These are phyloP conservation scores for Saxophila tyrrhenica DNA, from an alignment of 495 filamentous ascomycete species.

Conservation along the genomic window DNA sequence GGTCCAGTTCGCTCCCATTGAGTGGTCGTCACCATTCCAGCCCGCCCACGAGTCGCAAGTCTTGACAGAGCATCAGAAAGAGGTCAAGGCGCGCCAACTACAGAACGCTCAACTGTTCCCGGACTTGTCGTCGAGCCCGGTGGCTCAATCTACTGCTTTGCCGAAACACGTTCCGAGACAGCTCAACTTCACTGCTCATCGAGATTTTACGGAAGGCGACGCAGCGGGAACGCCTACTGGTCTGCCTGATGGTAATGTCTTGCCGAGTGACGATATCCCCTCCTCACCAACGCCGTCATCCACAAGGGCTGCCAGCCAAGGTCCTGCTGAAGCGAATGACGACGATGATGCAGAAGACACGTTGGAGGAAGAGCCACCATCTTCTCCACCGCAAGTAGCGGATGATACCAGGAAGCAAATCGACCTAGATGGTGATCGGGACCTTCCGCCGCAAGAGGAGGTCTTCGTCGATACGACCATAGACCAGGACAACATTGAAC, in stretches of 20 bases:
- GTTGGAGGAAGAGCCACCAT: constrained; percentile 2
- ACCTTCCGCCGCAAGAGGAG: neutral
- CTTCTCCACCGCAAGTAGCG: constrained; percentile 5
- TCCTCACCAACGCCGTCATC: constrained; percentile 68
- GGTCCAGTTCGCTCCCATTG: constrained; percentile 58
- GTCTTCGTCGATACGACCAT: neutral
- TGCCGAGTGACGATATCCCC: constrained; percentile 52
- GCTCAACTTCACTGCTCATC: constrained; percentile 32
- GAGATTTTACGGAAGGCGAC: constrained; percentile 10
- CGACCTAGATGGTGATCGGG: neutral
- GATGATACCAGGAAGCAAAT: neutral
- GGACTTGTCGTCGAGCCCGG: constrained; percentile 52
- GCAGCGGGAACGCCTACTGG: neutral
- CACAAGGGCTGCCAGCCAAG: constrained; percentile 2
- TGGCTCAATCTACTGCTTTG: constrained; percentile 7
- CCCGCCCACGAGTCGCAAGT: constrained; percentile 46
- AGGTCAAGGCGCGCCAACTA: constrained; percentile 54
- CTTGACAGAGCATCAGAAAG: constrained; percentile 63
- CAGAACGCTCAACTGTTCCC: constrained; percentile 62
- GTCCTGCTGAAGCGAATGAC: neutral
- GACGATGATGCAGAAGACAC: constrained; percentile 2
- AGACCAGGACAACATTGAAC: neutral
- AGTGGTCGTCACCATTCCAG: constrained; percentile 41
- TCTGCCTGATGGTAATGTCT: constrained; percentile 20
- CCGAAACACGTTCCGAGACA: constrained; percentile 16